A percentile compares a stretch with the other conserved stretches of the same genome.
phyloP scores from a whole-genome alignment of 225 moss, liverwort and hornwort genomes.

The Sphagnum tenellum region DNA sequence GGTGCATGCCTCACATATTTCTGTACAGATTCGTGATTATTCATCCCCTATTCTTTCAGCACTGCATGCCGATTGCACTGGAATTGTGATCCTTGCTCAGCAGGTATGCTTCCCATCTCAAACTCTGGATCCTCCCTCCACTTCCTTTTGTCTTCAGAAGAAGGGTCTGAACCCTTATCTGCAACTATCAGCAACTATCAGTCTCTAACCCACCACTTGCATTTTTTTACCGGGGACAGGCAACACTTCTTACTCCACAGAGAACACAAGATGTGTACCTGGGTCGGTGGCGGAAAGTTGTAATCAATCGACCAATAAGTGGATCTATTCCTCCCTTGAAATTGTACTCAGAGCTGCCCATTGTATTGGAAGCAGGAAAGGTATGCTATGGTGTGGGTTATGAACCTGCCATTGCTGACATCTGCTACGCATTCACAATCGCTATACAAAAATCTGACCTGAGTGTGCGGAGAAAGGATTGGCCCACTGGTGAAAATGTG shows the following conservation, averaged over 20 bases:
- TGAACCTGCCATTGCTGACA: constrained; percentile 90
- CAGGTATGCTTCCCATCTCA: constrained; percentile 22
- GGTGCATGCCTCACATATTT: constrained; percentile 54
- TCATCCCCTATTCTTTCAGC: constrained; percentile 65
- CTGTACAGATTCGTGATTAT: constrained; percentile 68
- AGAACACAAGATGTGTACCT: constrained; percentile 71
- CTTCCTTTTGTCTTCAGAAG: background rate
- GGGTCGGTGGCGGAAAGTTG: constrained; percentile 68
- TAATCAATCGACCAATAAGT: constrained; percentile 83
- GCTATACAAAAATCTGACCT: constrained; percentile 72
- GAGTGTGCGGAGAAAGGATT: constrained; percentile 46
- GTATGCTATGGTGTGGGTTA: constrained; percentile 87
- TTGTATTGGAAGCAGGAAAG: constrained; percentile 61
- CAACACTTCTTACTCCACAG: constrained; percentile 80
- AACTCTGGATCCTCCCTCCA: constrained; percentile 1
- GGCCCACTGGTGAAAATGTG: constrained; percentile 10
- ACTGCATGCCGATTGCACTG: constrained; percentile 54
- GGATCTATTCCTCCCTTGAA: constrained; percentile 86
- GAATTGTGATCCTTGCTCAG: constrained; percentile 78
- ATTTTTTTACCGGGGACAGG: constrained; percentile 25
- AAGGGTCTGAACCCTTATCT: no score
- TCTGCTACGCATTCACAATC: constrained; percentile 75
- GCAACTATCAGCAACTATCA: no score
- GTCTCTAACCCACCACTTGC: background rate
- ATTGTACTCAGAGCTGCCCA: constrained; percentile 72